Evolutionary conservation across 2,329 filamentous ascomycete species (phyloP), one percentile per base, ranked within the genome.

Genomic region (Coniella lustricola): DNA sequence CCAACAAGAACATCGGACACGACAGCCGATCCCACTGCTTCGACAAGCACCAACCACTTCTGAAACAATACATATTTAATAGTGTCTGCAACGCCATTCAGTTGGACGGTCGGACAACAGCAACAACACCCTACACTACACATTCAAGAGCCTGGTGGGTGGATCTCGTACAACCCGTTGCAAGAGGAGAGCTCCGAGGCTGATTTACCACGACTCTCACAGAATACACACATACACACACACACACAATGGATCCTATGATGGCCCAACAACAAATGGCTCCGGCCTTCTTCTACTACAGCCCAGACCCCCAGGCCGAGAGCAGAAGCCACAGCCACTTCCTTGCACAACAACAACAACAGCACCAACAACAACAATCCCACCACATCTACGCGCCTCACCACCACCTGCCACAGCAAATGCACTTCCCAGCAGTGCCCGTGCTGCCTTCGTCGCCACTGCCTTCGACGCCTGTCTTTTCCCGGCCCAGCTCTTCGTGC

Each of bases 251-350:
- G 85, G 84, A 87, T 62, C 67, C 78, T 60, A 74, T 77, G 70
- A 75, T 78, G 70, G 57, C 62, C 25, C 62, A 68, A 60, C 80
- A 77, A 67, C 66, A 76, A 60, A 80, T 87, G 75, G 81, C 77
- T 53, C 84, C 87, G 69, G 79, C 83, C 56, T 94, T 90, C 75
- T 90, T 87, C 77, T 93, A 90, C 76, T 95, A 91, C 74, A 84
- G 81, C 61, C 82, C 85, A 56, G 87, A 93, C 59, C 76, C 84
- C 55, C 82, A 80, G 65, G 74, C 81, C 54, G 85, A 90, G 64
- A 77, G 77, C 61, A 77, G 83, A 61, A 85, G 86, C 63, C 84
- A 90, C 68, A 81, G 81, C 47, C 83, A 87, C 68, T 90, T 89
- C 73, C 79, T 82, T 55, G 80, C 76, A 52, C 67, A 70, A 55